These are phyloP conservation scores for Akanthomyces uredinophilus DNA, from an alignment of 2,329 filamentous ascomycete genomes.

Conservation along the genomic window DNA sequence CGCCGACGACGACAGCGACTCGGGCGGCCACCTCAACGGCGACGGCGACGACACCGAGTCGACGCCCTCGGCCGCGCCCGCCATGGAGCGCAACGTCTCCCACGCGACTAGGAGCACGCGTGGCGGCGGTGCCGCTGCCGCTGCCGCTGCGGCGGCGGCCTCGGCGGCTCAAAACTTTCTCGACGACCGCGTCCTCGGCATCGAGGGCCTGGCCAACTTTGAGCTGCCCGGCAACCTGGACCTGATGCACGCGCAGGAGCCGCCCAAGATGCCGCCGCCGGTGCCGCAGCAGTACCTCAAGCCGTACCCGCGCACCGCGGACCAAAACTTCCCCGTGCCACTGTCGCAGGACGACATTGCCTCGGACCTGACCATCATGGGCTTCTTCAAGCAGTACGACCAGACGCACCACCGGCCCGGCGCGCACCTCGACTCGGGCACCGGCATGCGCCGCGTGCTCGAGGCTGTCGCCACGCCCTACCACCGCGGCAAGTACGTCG, in stretches of 20 bases:
- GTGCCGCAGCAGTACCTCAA: slow-evolving; percentile 56
- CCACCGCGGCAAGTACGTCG: slow-evolving; percentile 42
- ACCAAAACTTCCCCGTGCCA: slow-evolving; percentile 51
- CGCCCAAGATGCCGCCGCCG: slow-evolving; percentile 52
- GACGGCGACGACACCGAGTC: slow-evolving; percentile 45
- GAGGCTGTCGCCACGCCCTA: slow-evolving; percentile 48
- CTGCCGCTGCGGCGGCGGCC: not conserved
- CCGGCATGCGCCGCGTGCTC: slow-evolving; percentile 46
- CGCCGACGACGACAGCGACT: slow-evolving; percentile 50
- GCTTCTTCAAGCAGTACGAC: slow-evolving; percentile 53
- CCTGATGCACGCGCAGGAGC: slow-evolving; percentile 49
- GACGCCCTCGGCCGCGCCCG: slow-evolving; percentile 40
- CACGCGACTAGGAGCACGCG: slow-evolving; percentile 61
- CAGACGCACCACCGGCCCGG: slow-evolving; percentile 47
- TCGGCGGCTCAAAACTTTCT: slow-evolving; percentile 44
- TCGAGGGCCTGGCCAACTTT: slow-evolving; percentile 56
- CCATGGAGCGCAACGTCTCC: slow-evolving; percentile 60
- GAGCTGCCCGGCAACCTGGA: slow-evolving; percentile 55
- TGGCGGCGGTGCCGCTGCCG: slow-evolving; percentile 28
- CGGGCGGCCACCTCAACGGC: slow-evolving; percentile 45
- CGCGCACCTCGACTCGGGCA: slow-evolving; percentile 48
- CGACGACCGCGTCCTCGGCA: slow-evolving; percentile 53
- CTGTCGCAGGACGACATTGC: slow-evolving; percentile 48
- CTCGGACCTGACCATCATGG: slow-evolving; percentile 54
- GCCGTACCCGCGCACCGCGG: slow-evolving; percentile 47